Evolutionary conservation across 257 asterid species (phyloP).

Genomic region (Jaltomata sinuosa): DNA sequence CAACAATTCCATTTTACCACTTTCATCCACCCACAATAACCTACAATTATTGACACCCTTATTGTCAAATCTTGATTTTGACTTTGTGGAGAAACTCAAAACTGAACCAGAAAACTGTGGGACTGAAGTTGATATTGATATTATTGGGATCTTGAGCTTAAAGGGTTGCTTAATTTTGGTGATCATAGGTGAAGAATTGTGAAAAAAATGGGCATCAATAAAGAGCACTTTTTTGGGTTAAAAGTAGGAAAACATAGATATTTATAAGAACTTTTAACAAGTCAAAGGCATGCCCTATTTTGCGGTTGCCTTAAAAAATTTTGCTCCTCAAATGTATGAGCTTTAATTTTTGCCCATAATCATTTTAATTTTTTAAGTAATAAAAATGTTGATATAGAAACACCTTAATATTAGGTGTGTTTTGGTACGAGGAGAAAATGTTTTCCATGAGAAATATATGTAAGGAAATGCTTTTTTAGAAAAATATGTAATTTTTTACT

Average conservation of each 20-base stretch:
- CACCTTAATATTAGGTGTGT: too few species aligned
- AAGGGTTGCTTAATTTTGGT: slow-evolving; percentile 37
- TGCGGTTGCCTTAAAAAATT: too few species aligned
- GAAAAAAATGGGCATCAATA: background rate
- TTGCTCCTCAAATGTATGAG: too few species aligned
- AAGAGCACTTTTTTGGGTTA: background rate
- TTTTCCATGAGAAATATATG: too few species aligned
- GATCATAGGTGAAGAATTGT: slow-evolving; percentile 30
- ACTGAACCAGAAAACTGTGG: slow-evolving; percentile 20
- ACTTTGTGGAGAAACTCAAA: slow-evolving; percentile 22
- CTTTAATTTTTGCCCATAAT: too few species aligned
- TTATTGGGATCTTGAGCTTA: slow-evolving; percentile 24
- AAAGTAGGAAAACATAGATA: background rate
- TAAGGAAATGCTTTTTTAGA: too few species aligned
- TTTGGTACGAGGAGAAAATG: too few species aligned
- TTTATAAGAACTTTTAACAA: background rate
- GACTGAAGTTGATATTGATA: slow-evolving; percentile 17
- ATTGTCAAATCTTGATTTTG: slow-evolving; percentile 9
- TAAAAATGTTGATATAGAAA: too few species aligned
- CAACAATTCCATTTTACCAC: slow-evolving; percentile 39
- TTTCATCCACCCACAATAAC: slow-evolving; percentile 32
- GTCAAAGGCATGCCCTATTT: background rate
- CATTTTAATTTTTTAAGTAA: too few species aligned
- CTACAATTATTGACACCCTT: slow-evolving; percentile 15
- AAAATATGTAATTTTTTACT: too few species aligned